Conservation (phyloP, 2,329 filamentous ascomycete species). For the Cladorrhinum sp. region DNA sequence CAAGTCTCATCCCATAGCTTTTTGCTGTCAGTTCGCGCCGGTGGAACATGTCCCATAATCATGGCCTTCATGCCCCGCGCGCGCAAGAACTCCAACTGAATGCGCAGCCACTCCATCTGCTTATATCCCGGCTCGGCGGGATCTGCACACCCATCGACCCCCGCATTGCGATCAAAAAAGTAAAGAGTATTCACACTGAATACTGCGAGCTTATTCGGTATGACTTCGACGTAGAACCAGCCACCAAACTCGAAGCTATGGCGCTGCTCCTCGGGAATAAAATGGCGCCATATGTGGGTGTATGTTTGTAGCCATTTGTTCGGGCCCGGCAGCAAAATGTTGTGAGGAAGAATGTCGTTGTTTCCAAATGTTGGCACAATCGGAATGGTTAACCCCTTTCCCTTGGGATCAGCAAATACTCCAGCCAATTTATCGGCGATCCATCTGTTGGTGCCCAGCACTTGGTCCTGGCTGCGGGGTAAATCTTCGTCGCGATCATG, state of each 20-base stretch:
- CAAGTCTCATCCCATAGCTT: conserved; percentile 92
- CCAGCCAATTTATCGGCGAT: conserved; percentile 74
- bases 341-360: conserved; percentile 96
- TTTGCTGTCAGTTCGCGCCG: conserved; percentile 81
- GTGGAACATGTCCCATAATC: conserved; percentile 89
- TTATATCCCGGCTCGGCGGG: conserved; percentile 84
- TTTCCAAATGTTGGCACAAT: conserved; percentile 91
- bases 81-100: conserved; percentile 82
- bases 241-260: conserved; percentile 90
- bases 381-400: conserved; percentile 66
- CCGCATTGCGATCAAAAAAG: conserved; percentile 90
- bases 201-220: conserved; percentile 79
- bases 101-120: conserved; percentile 92
- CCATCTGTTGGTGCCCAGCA: conserved; percentile 73
- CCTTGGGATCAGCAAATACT: conserved; percentile 60
- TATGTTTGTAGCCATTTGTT: conserved; percentile 83
- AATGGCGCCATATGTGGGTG: conserved; percentile 72
- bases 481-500: conserved; percentile 83
- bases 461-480: conserved; percentile 71
- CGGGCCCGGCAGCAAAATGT: conserved; percentile 81
- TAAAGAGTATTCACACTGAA: conserved; percentile 96
- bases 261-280: conserved; percentile 88
- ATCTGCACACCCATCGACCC: conserved; percentile 81
- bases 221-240: conserved; percentile 92
- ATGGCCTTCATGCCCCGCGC: conserved; percentile 89